phyloP scores from a whole-genome alignment of 192 early-diverging fungal genomes.

The Mortierella claussenii region DNA sequence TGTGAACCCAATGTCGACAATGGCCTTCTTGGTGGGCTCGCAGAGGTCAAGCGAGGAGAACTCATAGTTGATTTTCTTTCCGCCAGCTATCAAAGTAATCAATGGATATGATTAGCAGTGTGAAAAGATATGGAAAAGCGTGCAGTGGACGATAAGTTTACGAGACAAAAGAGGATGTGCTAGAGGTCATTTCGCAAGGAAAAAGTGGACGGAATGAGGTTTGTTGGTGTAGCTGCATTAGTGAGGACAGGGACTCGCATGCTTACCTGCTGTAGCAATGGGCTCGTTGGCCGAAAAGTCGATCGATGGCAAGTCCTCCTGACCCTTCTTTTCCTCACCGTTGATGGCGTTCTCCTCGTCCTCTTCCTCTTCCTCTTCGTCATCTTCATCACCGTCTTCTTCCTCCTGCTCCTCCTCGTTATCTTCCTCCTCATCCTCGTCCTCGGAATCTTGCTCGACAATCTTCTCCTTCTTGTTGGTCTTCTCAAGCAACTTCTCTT shows the following conservation, averaged over 20 bases:
- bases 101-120: no score
- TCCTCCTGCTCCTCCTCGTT: constrained; percentile 4
- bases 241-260: neutral
- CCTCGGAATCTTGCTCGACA: constrained; percentile 25
- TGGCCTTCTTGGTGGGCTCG: constrained; percentile 84
- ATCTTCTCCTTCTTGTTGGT: constrained; percentile 51
- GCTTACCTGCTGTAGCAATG: constrained; percentile 10
- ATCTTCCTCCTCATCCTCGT: constrained; percentile 32
- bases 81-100: constrained; percentile 6
- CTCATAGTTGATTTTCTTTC: constrained; percentile 61
- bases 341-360: constrained; percentile 18
- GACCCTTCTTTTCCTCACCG: constrained; percentile 10
- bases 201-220: no score
- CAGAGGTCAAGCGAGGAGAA: constrained; percentile 85
- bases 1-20: constrained; percentile 91
- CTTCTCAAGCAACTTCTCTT: constrained; percentile 44
- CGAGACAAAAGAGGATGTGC: no score
- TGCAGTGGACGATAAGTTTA: no score
- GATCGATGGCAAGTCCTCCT: constrained; percentile 32
- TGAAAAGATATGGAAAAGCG: no score
- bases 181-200: no score
- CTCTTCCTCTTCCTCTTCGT: constrained; percentile 11
- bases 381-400: constrained; percentile 18
- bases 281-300: constrained; percentile 49
- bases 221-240: no score